Base-by-base conservation (phyloP, 345 rosid species). In the Dovyalis caffra region DNA sequence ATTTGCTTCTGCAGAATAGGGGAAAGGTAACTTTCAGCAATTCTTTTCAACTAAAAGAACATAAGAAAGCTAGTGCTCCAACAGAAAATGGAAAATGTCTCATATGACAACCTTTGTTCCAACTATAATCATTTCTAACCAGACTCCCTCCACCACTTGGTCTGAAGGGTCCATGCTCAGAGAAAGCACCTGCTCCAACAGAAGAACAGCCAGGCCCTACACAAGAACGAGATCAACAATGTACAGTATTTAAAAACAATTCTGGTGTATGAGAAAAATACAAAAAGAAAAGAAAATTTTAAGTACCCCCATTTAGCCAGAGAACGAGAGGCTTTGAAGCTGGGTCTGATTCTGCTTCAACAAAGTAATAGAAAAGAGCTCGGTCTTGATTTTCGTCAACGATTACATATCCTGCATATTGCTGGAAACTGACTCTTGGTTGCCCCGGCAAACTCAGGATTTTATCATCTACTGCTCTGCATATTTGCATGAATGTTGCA, bases 151-250 rank as follows among this genome's bases (percentile, higher is more conserved):
- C 76, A 15, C 66, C 71, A 35, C 26, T 53, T 25, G 80, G 75
- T 62, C 53, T 64, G 40, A 77, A 77, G 6, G 80, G 80, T 6
- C 76, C 80, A 49, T 77, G 75, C 45, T 77, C 80, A 7, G 71
- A 31, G 28, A 77, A 77, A 51, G 80, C 80, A 35, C 80, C 80
- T 6, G 57, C 80, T 53, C 80, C 76, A 21, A 77, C 45, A 21
- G 80, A 77, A 29, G 80, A 77, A 43, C 80, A 77, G 1, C 80
- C 76, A 20, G 80, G 80, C 18, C 80, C 80, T 77, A 5, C 20
- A 64, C 12, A 12, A 60, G 21, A n/a, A n/a, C n/a, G 16, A 14
- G 1, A 5, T 38, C 3, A 1, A 38, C 3, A 72, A 49, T 21
- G 9, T 6, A 1, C 20, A 43, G 25, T 4, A 25, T 25, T 43